These are phyloP conservation scores for Scutellaria baicalensis DNA, from an alignment of 257 asterid species.

Conservation along the genomic window DNA sequence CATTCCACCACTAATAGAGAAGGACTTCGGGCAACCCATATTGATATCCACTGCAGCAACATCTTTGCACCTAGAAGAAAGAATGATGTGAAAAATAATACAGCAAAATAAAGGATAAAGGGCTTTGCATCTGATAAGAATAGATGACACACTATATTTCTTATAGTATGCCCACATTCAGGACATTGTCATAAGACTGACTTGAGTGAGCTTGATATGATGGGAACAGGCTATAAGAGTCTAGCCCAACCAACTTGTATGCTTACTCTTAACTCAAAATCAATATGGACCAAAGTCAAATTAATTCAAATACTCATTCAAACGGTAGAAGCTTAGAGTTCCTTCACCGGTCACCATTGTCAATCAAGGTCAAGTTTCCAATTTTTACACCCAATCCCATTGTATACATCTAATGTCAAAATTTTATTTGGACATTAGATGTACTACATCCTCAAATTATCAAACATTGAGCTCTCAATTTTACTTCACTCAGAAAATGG, in stretches of 20 bases:
- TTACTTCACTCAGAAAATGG: neutral
- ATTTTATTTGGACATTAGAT: neutral
- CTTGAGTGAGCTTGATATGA: neutral
- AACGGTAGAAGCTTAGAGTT: neutral
- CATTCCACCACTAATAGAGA: conserved; percentile 96
- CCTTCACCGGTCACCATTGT: neutral
- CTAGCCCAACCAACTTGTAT: neutral
- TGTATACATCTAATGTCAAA: neutral
- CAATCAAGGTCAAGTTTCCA: neutral
- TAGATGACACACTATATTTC: neutral
- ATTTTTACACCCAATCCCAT: neutral
- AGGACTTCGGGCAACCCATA: conserved; percentile 96
- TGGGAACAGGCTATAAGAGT: neutral
- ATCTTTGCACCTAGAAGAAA: conserved; percentile 64
- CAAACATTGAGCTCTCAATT: neutral
- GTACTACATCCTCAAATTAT: neutral
- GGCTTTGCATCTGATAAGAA: neutral
- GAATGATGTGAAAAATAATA: neutral
- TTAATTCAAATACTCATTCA: neutral
- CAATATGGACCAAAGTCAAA: neutral
- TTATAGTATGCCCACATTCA: neutral
- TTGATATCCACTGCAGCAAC: conserved; percentile 91
- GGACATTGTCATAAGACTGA: neutral
- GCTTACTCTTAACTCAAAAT: neutral
- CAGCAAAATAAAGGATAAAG: conserved; percentile 1